A percentile compares a stretch with the other conserved stretches of the same genome.
phyloP scores from a whole-genome alignment of 768 basidiomycete species.

The Nidula microcarpa region DNA sequence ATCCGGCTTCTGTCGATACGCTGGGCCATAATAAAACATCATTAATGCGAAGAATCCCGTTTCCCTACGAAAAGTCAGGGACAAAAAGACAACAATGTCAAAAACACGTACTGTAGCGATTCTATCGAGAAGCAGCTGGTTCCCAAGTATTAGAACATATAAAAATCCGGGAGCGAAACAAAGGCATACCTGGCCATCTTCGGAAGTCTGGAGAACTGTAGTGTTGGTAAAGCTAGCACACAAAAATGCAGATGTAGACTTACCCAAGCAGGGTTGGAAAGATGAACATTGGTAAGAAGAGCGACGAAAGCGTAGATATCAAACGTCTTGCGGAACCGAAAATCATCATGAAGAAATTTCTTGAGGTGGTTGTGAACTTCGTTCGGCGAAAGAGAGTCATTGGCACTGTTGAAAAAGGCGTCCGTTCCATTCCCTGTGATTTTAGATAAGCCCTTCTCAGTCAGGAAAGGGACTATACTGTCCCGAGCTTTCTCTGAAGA shows the following conservation, averaged over 20 bases:
- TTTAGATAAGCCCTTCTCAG: conserved; percentile 39
- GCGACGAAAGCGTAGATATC: conserved; percentile 45
- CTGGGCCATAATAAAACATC: conserved; percentile 45
- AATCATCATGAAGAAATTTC: conserved; percentile 38
- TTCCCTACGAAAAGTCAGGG: conserved; percentile 28
- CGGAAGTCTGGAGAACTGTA: conserved; percentile 27
- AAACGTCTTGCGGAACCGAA: conserved; percentile 33
- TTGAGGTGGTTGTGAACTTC: conserved; percentile 44
- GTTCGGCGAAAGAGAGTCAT: conserved; percentile 32
- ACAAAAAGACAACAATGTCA: neutral
- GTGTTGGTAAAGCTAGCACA: conserved; percentile 1
- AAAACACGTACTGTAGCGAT: conserved; percentile 32
- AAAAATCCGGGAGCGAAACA: conserved; percentile 1
- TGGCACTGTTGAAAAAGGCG: conserved; percentile 28
- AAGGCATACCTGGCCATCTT: conserved; percentile 47
- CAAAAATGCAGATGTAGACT: neutral
- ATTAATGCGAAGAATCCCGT: conserved; percentile 44
- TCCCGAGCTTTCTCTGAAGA: conserved; percentile 8
- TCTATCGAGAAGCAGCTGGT: conserved; percentile 33
- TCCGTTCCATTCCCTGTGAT: conserved; percentile 39
- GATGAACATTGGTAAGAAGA: conserved; percentile 32
- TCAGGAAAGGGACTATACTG: conserved; percentile 39
- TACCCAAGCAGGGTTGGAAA: conserved; percentile 40
- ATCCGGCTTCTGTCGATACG: conserved; percentile 35
- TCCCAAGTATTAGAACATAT: neutral